Conservation (phyloP, 768 basidiomycete species). For the Phaffia australis region DNA sequence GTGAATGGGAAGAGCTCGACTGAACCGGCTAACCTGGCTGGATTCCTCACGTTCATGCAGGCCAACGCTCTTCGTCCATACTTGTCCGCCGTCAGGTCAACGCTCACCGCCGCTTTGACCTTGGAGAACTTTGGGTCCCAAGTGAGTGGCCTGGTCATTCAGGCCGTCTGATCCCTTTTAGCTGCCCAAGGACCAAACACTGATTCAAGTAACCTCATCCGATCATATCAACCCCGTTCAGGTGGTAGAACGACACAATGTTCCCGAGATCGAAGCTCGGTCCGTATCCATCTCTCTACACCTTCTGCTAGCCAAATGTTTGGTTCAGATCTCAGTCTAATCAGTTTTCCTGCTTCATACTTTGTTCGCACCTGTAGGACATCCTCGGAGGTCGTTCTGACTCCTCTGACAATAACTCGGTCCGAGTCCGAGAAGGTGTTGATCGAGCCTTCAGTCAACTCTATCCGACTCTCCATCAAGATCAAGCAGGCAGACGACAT, state of each 20-base stretch:
- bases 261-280: conserved; percentile 87
- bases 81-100: conserved; percentile 87
- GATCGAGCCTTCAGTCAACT: conserved; percentile 95
- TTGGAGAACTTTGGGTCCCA: conserved; percentile 97
- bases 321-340: neutral
- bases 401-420: conserved; percentile 84
- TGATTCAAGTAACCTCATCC: neutral
- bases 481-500: conserved; percentile 99
- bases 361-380: conserved; percentile 44
- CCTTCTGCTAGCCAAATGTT: neutral
- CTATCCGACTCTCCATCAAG: conserved; percentile 89
- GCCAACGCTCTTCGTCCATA: conserved; percentile 93
- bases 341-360: neutral
- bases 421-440: conserved; percentile 95
- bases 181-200: neutral
- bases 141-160: conserved; percentile 41
- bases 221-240: conserved; percentile 34
- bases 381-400: conserved; percentile 88
- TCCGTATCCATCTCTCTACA: conserved; percentile 38
- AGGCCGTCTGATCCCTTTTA: too few relatives aligned
- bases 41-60: conserved; percentile 40
- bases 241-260: conserved; percentile 95
- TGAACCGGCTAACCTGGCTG: too few relatives aligned
- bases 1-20: too few relatives aligned
- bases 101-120: conserved; percentile 92